A percentile compares a stretch with the other conserved stretches of the same genome.
phyloP scores from a whole-genome alignment of 1,284 basidiomycete species.

The Flammula alnicola region DNA sequence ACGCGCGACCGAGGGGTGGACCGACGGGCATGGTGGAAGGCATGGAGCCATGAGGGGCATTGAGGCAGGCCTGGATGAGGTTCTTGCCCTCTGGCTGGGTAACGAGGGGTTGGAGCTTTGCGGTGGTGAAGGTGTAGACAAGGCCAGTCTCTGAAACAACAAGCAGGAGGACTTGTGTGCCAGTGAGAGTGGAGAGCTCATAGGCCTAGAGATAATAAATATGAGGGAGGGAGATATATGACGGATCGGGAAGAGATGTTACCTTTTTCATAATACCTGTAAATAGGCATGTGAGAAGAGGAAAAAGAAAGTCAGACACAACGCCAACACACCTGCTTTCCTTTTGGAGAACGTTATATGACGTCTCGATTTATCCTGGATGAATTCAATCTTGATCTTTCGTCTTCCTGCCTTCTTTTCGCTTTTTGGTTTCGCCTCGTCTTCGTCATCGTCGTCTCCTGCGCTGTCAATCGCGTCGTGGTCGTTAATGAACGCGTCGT shows the following conservation, averaged over 20 bases:
- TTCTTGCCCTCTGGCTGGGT: slow-evolving; percentile 97
- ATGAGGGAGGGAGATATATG: slow-evolving; percentile 20
- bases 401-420: slow-evolving; percentile 93
- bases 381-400: slow-evolving; percentile 99
- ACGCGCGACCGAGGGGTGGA: slow-evolving; percentile 65
- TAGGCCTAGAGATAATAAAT: slow-evolving; percentile 76
- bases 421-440: slow-evolving; percentile 71
- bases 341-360: slow-evolving; percentile 99
- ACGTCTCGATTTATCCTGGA: slow-evolving; percentile 97
- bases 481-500: slow-evolving; percentile 80
- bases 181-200: slow-evolving; percentile 96
- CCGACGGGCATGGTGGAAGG: slow-evolving; percentile 75
- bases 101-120: slow-evolving; percentile 96
- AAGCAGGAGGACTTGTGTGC: slow-evolving; percentile 94
- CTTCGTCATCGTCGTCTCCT: slow-evolving; percentile 78
- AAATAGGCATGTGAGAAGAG: slow-evolving; percentile 53
- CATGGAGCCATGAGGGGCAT: slow-evolving; percentile 81
- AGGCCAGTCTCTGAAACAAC: slow-evolving; percentile 98
- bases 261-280: slow-evolving; percentile 98
- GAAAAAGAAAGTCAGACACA: slow-evolving; percentile 36
- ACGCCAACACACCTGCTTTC: slow-evolving; percentile 84
- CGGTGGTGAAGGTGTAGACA: slow-evolving; percentile 98
- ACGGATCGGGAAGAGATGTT: slow-evolving; percentile 47
- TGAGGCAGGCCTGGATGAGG: slow-evolving; percentile 94
- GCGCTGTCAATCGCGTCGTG: slow-evolving; percentile 73